These are phyloP conservation scores for Xylaria castorea DNA, from an alignment of 495 filamentous ascomycete genomes.

Conservation along the genomic window DNA sequence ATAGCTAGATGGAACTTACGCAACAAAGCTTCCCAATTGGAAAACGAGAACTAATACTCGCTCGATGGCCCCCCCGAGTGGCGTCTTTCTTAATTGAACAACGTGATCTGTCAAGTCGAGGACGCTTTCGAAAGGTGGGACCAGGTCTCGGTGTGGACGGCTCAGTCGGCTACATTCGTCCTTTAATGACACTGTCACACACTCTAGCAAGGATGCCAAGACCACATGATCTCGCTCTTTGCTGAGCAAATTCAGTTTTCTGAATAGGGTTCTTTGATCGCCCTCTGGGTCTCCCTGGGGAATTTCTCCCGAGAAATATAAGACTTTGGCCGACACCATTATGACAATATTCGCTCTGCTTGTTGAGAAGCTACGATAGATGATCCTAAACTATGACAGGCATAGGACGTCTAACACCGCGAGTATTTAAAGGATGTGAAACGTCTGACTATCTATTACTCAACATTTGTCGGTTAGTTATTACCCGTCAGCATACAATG, in stretches of 20 bases:
- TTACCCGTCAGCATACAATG: too few species aligned
- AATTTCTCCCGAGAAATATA: not conserved
- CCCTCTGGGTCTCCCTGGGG: not conserved
- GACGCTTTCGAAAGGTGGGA: slow-evolving; percentile 1
- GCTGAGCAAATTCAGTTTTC: not conserved
- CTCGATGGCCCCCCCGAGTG: not conserved
- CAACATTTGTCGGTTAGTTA: too few species aligned
- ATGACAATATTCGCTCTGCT: not conserved
- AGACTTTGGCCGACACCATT: too few species aligned
- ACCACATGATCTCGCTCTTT: not conserved
- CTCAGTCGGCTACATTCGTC: not conserved
- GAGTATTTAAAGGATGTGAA: too few species aligned
- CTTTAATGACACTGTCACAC: not conserved
- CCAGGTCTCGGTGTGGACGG: not conserved
- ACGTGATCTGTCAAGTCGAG: slow-evolving; percentile 10
- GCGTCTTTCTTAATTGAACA: slow-evolving; percentile 1
- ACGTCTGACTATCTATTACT: too few species aligned
- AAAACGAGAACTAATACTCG: not conserved
- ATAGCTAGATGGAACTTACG: not conserved
- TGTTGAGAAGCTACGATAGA: too few species aligned
- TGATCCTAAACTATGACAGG: too few species aligned
- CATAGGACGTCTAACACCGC: too few species aligned
- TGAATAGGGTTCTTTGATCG: not conserved
- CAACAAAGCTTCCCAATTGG: not conserved
- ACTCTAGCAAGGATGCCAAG: not conserved